Evolutionary conservation across 1,284 basidiomycete genomes (phyloP).

Genomic region (Pseudozyma hubeiensis): DNA sequence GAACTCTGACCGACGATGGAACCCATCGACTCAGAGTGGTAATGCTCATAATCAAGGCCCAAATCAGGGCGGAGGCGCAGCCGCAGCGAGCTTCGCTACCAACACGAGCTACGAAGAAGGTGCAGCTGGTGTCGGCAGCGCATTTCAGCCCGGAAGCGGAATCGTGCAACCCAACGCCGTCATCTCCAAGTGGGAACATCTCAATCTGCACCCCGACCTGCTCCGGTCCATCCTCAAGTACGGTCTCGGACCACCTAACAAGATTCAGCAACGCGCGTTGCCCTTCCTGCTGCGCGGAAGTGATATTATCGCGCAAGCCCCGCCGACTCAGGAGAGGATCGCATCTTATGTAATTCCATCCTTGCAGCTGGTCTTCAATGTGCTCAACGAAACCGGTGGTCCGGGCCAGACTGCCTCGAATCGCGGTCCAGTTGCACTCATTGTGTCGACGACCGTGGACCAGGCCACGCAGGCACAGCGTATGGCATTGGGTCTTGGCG

Average conservation of each 20-base stretch:
- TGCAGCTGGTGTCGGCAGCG: neutral
- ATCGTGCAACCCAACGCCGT: slow-evolving; percentile 82
- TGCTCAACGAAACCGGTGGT: slow-evolving; percentile 45
- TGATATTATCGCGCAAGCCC: slow-evolving; percentile 97
- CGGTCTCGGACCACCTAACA: slow-evolving; percentile 96
- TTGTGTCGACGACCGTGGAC: slow-evolving; percentile 96
- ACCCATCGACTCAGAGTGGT: slow-evolving; percentile 12
- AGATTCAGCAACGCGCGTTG: slow-evolving; percentile 95
- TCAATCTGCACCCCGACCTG: slow-evolving; percentile 85
- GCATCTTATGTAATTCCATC: slow-evolving; percentile 79
- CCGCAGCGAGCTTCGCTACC: slow-evolving; percentile 11
- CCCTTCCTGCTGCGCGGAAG: slow-evolving; percentile 92
- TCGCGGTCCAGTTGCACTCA: slow-evolving; percentile 73
- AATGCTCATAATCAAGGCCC: slow-evolving; percentile 20
- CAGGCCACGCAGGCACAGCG: slow-evolving; percentile 98
- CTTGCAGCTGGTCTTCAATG: slow-evolving; percentile 58
- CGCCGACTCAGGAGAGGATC: slow-evolving; percentile 96
- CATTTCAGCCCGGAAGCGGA: slow-evolving; percentile 68
- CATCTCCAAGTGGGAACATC: slow-evolving; percentile 95
- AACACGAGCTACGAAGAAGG: slow-evolving; percentile 33
- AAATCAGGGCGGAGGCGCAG: neutral
- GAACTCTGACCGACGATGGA: slow-evolving; percentile 32
- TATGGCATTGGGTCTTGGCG: slow-evolving; percentile 93
- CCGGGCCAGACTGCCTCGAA: slow-evolving; percentile 33
- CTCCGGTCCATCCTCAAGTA: slow-evolving; percentile 90